These are phyloP conservation scores for Fonsecaea nubica DNA, from an alignment of 2,329 filamentous ascomycete species.

Conservation along the genomic window DNA sequence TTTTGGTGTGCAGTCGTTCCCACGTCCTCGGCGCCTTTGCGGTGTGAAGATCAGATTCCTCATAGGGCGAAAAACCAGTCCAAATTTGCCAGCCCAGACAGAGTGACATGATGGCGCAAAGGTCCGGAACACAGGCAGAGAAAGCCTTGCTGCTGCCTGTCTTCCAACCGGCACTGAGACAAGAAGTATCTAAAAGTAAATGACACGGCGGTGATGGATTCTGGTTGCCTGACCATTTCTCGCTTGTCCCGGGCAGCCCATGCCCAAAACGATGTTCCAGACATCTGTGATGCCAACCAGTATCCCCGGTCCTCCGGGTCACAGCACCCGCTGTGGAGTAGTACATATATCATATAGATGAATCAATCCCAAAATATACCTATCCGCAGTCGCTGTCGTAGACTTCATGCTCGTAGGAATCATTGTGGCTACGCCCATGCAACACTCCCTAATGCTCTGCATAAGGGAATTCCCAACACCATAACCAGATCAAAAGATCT, in stretches of 20 bases:
- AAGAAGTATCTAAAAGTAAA: conserved; percentile 18
- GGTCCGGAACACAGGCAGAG: conserved; percentile 2
- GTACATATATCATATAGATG: conserved; percentile 18
- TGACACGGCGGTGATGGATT: not conserved
- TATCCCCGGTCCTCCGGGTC: conserved; percentile 1
- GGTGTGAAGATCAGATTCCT: conserved; percentile 2
- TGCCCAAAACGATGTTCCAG: conserved; percentile 10
- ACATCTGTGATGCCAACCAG: conserved; percentile 12
- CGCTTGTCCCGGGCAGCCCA: conserved; percentile 20
- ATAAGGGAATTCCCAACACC: conserved; percentile 12
- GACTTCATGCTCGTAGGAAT: conserved; percentile 18
- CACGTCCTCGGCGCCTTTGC: conserved; percentile 11
- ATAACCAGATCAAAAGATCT: conserved; percentile 8
- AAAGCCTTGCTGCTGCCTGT: conserved; percentile 17
- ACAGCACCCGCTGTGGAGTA: conserved; percentile 13
- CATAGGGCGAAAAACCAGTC: conserved; percentile 7
- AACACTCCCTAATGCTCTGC: conserved; percentile 16
- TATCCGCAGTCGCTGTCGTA: conserved; percentile 6
- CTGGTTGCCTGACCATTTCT: conserved; percentile 23
- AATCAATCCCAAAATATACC: conserved; percentile 14
- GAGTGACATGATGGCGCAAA: not conserved
- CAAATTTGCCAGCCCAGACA: conserved; percentile 13
- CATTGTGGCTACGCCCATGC: conserved; percentile 18
- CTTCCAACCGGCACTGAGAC: not conserved
- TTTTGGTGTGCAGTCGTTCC: not conserved